Conservation (phyloP, 495 filamentous ascomycete genomes). For the Penicillium argentinense region DNA sequence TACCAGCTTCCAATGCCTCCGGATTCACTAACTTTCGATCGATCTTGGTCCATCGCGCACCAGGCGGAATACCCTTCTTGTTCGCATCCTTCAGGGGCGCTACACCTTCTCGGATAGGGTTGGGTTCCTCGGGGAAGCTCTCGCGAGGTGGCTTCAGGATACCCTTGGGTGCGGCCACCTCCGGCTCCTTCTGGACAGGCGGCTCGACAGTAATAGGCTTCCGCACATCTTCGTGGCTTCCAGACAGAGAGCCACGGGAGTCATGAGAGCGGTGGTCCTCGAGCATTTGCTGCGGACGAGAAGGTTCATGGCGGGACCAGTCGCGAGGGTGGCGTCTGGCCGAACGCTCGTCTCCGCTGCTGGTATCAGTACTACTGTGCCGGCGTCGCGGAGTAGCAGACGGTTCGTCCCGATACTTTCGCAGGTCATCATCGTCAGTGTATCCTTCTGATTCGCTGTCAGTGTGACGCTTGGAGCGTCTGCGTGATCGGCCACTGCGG, state of each 20-base stretch:
- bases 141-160: conserved; percentile 71
- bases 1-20: conserved; percentile 69
- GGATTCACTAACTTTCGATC: conserved; percentile 80
- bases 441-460: conserved; percentile 34
- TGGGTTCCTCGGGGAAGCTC: conserved; percentile 77
- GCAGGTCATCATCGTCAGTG: conserved; percentile 40
- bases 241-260: conserved; percentile 12
- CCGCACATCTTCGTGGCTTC: conserved; percentile 26
- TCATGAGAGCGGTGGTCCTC: conserved; percentile 16
- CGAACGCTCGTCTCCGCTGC: conserved; percentile 14
- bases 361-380: conserved; percentile 26
- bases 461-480: conserved; percentile 28
- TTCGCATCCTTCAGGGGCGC: conserved; percentile 79
- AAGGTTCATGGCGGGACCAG: conserved; percentile 23
- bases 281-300: conserved; percentile 23
- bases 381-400: conserved; percentile 23
- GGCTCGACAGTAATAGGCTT: conserved; percentile 33
- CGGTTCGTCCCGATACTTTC: conserved; percentile 35
- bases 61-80: conserved; percentile 71
- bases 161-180: conserved; percentile 53
- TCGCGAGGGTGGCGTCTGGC: conserved; percentile 15
- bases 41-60: conserved; percentile 88
- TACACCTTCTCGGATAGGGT: conserved; percentile 82
- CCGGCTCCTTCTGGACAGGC: conserved; percentile 32
- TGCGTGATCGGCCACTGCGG: conserved; percentile 29